These are phyloP conservation scores for Alternaria angustiovoidea DNA, from an alignment of 2,329 filamentous ascomycete genomes.

Conservation along the genomic window DNA sequence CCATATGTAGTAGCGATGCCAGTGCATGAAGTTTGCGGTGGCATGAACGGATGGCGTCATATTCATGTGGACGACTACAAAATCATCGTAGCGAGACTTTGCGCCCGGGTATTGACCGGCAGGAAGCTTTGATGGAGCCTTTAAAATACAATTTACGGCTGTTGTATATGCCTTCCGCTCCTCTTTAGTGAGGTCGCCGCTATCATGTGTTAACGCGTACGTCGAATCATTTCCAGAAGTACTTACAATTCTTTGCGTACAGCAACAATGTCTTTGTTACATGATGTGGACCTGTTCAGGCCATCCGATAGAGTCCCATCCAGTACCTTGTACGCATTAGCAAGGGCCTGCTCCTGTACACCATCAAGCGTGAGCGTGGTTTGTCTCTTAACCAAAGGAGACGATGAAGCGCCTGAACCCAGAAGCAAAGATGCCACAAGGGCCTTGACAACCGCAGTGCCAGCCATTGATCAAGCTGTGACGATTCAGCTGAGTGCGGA, in stretches of 20 bases:
- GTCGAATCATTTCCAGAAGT: neutral
- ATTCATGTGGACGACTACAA: slow-evolving; percentile 45
- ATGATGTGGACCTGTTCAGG: slow-evolving; percentile 33
- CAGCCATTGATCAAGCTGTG: slow-evolving; percentile 28
- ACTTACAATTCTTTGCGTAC: slow-evolving; percentile 57
- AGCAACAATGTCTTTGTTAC: slow-evolving; percentile 51
- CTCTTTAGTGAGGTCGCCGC: slow-evolving; percentile 38
- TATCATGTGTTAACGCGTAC: slow-evolving; percentile 13
- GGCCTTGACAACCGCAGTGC: slow-evolving; percentile 27
- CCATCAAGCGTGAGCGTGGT: slow-evolving; percentile 30
- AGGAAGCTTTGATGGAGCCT: slow-evolving; percentile 37
- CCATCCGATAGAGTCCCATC: slow-evolving; percentile 41
- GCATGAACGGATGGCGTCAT: slow-evolving; percentile 40
- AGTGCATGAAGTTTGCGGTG: slow-evolving; percentile 47
- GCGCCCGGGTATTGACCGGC: slow-evolving; percentile 41
- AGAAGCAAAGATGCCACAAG: slow-evolving; percentile 35
- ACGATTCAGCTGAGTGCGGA: neutral
- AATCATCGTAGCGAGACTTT: slow-evolving; percentile 46
- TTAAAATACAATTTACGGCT: slow-evolving; percentile 44
- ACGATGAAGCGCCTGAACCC: slow-evolving; percentile 28
- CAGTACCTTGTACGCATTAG: slow-evolving; percentile 40
- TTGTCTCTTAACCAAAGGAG: slow-evolving; percentile 32
- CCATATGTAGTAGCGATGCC: slow-evolving; percentile 56
- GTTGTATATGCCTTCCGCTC: slow-evolving; percentile 45
- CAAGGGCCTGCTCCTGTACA: slow-evolving; percentile 38